A percentile compares a stretch with the other conserved stretches of the same genome.
These are phyloP conservation scores for Kalanchoe fedtschenkoi DNA, from an alignment of 164 flowering plant species.

Conservation along the genomic window DNA sequence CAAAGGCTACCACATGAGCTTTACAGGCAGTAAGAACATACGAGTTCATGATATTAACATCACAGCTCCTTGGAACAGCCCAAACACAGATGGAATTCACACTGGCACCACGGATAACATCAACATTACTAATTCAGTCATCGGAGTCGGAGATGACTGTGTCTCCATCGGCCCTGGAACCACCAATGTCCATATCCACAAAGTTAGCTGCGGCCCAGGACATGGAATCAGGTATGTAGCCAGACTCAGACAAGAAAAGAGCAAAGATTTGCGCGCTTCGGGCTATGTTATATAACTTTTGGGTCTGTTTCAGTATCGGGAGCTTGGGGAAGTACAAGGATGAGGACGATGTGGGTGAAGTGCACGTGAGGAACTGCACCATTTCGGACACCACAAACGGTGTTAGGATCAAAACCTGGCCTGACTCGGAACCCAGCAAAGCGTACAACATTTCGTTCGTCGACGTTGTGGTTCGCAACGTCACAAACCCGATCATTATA, in stretches of 20 bases:
- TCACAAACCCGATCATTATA: neutral
- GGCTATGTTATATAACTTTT: too few relatives aligned
- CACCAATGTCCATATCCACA: constrained; percentile 13
- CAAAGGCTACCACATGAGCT: constrained; percentile 15
- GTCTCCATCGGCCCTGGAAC: constrained; percentile 25
- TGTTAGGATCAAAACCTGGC: constrained; percentile 9
- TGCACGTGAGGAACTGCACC: neutral
- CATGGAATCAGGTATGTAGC: constrained; percentile 33
- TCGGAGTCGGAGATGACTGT: constrained; percentile 27
- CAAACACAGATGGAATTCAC: constrained; percentile 36
- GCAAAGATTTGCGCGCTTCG: too few relatives aligned
- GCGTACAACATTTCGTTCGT: neutral
- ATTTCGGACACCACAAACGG: neutral
- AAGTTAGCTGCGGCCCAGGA: constrained; percentile 25
- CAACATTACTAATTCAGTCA: constrained; percentile 10
- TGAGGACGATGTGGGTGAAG: constrained; percentile 3
- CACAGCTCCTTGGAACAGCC: constrained; percentile 14
- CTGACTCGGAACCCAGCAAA: neutral
- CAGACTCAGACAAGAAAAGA: too few relatives aligned
- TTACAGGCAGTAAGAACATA: constrained; percentile 11
- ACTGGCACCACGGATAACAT: constrained; percentile 11
- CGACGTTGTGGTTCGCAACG: neutral
- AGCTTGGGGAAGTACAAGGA: constrained; percentile 2
- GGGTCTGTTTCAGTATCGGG: neutral
- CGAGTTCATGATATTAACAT: constrained; percentile 10